Percentiles rank a stretch among this genome's conserved stretches.
These are phyloP conservation scores for Heritiera littoralis DNA, from an alignment of 345 rosid genomes.

Conservation along the genomic window DNA sequence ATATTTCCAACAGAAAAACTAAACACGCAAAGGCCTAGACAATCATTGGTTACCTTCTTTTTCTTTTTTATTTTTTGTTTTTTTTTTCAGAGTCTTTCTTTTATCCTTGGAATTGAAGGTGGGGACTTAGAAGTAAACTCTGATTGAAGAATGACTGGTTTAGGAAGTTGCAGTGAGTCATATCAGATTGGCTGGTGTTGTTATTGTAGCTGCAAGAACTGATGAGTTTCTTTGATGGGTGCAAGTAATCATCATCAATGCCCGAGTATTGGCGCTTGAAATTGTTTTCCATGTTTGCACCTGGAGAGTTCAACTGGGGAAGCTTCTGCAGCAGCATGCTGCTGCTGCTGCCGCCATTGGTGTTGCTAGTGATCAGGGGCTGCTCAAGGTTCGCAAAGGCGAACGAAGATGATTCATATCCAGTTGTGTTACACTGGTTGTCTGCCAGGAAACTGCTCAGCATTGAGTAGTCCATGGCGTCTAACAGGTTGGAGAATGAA, in stretches of 20 bases:
- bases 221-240: slow-evolving; percentile 48
- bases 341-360: slow-evolving; percentile 13
- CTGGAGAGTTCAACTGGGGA: slow-evolving; percentile 49
- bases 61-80: background rate
- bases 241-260: slow-evolving; percentile 41
- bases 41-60: slow-evolving; percentile 7
- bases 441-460: slow-evolving; percentile 60
- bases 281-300: slow-evolving; percentile 35
- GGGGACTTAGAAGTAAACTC: slow-evolving; percentile 51
- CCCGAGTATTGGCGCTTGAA: slow-evolving; percentile 54
- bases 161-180: slow-evolving; percentile 43
- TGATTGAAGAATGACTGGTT: slow-evolving; percentile 54
- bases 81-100: background rate
- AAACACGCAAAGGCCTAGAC: slow-evolving; percentile 18
- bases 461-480: slow-evolving; percentile 69
- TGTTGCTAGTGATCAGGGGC: slow-evolving; percentile 27
- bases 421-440: slow-evolving; percentile 36
- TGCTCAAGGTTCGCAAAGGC: slow-evolving; percentile 26
- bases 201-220: slow-evolving; percentile 52
- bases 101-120: slow-evolving; percentile 59
- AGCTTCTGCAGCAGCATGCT: slow-evolving; percentile 51
- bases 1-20: slow-evolving; percentile 14
- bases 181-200: slow-evolving; percentile 40
- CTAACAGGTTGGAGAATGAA: slow-evolving; percentile 76
- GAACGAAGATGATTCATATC: slow-evolving; percentile 33